phyloP scores from a whole-genome alignment of 805 yeast genomes.

The Ogataea pini region DNA sequence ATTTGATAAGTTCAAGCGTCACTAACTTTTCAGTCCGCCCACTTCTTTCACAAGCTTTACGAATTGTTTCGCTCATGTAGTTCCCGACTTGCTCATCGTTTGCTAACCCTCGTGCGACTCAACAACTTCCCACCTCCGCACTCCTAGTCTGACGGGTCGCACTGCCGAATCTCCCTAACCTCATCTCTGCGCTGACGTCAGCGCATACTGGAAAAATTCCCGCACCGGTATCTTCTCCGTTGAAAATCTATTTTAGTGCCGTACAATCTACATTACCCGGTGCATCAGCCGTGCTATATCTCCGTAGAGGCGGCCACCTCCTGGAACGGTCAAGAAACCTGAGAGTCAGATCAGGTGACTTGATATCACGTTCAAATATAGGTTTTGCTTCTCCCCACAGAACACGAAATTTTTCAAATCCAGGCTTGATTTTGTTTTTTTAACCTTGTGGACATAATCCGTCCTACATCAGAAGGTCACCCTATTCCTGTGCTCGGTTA shows the following conservation, averaged over 20 bases:
- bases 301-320: not conserved
- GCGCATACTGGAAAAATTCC: not conserved
- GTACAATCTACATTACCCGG: not conserved
- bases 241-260: not conserved
- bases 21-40: too few relatives aligned
- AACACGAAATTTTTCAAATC: constrained; percentile 1
- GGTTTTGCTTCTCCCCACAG: not conserved
- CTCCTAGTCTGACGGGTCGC: not conserved
- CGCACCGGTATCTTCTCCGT: not conserved
- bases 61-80: too few relatives aligned
- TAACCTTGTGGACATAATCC: not conserved
- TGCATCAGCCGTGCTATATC: not conserved
- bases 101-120: too few relatives aligned
- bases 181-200: not conserved
- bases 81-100: too few relatives aligned
- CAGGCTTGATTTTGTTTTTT: not conserved
- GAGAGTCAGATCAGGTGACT: too few relatives aligned
- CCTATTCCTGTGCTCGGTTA: too few relatives aligned
- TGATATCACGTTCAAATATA: not conserved
- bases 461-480: constrained; percentile 2
- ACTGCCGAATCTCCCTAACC: not conserved
- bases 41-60: too few relatives aligned
- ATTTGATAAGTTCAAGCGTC: too few relatives aligned
- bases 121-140: too few relatives aligned
- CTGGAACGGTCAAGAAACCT: too few relatives aligned